These are phyloP conservation scores for Solanum sejunctum DNA, from an alignment of 257 asterid species.

Conservation along the genomic window DNA sequence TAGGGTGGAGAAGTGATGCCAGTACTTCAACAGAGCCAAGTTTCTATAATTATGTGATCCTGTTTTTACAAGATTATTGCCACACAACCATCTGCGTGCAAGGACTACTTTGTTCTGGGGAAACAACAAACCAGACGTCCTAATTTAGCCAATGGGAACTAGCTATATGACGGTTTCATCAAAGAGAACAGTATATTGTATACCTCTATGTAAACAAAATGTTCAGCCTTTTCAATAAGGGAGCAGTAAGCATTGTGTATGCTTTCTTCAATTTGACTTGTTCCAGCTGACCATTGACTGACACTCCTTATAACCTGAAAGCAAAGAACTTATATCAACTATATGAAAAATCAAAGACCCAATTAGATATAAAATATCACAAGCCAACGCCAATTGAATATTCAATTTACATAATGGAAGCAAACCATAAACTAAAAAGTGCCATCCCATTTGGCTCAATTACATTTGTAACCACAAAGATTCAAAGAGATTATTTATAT, in stretches of 20 bases:
- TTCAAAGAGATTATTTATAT: background rate
- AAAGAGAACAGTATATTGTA: conserved; percentile 1
- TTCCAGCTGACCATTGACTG: conserved; percentile 98
- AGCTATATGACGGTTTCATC: background rate
- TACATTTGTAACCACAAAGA: background rate
- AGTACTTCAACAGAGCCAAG: background rate
- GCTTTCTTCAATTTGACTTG: conserved; percentile 90
- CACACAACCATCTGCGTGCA: background rate
- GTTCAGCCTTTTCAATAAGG: conserved; percentile 87
- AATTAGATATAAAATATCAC: background rate
- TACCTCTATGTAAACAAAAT: conserved; percentile 85
- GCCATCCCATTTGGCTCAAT: background rate
- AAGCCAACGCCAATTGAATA: background rate
- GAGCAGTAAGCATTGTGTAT: conserved; percentile 89
- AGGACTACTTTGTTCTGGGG: background rate
- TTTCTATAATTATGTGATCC: background rate
- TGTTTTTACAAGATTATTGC: background rate
- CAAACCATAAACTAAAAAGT: background rate
- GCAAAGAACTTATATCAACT: conserved; percentile 1
- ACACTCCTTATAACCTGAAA: conserved; percentile 83
- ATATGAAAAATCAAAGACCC: background rate
- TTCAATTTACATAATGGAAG: background rate
- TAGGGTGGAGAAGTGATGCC: background rate
- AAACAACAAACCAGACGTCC: background rate
- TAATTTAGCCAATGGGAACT: background rate